phyloP scores from a whole-genome alignment of 768 basidiomycete genomes.

The Baorangia bicolor region DNA sequence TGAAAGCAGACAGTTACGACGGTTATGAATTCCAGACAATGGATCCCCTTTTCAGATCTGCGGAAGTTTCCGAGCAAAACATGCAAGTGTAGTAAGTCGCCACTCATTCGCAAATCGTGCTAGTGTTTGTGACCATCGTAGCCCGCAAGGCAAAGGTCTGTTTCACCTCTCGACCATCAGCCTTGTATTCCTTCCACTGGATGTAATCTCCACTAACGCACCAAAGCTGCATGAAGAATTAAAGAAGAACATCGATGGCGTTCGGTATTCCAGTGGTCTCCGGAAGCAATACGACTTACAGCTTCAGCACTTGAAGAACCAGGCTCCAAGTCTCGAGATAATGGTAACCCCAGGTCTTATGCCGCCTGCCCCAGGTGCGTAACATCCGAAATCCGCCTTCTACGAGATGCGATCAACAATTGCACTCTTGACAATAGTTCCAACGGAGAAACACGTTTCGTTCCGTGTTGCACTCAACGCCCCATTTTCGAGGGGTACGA shows the following conservation, averaged over 20 bases:
- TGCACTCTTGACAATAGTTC: not conserved
- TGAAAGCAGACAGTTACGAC: not conserved
- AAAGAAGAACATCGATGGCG: not conserved
- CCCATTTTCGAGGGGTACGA: slow-evolving; percentile 1
- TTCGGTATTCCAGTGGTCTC: not conserved
- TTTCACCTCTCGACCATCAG: not conserved
- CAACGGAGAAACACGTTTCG: not conserved
- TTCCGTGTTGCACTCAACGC: not conserved
- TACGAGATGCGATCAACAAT: not conserved
- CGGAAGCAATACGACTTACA: slow-evolving; percentile 4
- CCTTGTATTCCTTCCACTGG: not conserved
- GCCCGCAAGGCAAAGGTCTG: slow-evolving; percentile 1
- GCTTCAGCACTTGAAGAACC: not conserved
- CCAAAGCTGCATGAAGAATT: not conserved
- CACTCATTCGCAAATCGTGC: not conserved
- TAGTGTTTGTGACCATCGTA: not conserved
- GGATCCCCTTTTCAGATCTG: not conserved
- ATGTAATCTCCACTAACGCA: not conserved
- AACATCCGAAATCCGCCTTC: not conserved
- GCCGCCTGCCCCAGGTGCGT: not conserved
- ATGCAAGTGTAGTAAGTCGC: not conserved
- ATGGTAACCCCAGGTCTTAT: not conserved
- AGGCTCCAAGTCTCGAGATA: slow-evolving; percentile 1
- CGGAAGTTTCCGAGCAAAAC: not conserved
- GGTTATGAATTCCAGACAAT: not conserved